phyloP scores from a whole-genome alignment of 192 early-diverging fungal genomes.

The Coemansia sp. region DNA sequence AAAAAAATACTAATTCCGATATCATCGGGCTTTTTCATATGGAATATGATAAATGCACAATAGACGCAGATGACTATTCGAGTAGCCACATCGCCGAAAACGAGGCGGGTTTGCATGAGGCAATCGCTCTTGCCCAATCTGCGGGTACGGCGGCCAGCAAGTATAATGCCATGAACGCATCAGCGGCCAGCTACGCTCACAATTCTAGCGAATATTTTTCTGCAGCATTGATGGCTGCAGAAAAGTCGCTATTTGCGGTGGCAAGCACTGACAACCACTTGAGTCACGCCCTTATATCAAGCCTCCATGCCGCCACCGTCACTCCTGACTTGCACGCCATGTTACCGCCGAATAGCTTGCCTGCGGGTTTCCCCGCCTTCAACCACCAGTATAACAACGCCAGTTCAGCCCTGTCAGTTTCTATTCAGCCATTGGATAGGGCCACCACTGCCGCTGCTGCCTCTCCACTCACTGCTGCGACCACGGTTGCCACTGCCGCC shows the following conservation, averaged over 20 bases:
- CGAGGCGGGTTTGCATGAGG: slow-evolving; percentile 5
- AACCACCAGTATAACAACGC: not conserved
- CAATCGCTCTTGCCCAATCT: not conserved
- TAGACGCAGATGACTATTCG: slow-evolving; percentile 1
- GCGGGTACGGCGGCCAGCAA: not conserved
- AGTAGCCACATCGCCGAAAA: slow-evolving; percentile 3
- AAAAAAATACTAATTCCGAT: not conserved
- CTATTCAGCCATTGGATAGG: slow-evolving; percentile 17
- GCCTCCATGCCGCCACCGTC: slow-evolving; percentile 48
- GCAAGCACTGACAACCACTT: slow-evolving; percentile 18
- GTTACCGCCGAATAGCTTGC: slow-evolving; percentile 25
- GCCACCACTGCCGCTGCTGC: slow-evolving; percentile 14
- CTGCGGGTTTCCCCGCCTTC: slow-evolving; percentile 2
- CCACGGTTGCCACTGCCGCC: slow-evolving; percentile 39
- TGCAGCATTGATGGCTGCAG: not conserved
- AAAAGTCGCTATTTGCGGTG: slow-evolving; percentile 25
- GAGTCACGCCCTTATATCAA: slow-evolving; percentile 42
- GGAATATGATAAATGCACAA: not conserved
- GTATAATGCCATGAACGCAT: not conserved
- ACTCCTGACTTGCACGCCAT: slow-evolving; percentile 50
- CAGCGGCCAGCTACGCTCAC: not conserved
- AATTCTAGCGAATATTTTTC: not conserved
- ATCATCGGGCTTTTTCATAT: not conserved
- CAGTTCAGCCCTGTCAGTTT: not conserved
- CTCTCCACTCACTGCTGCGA: slow-evolving; percentile 32